Conservation (phyloP, 2,329 filamentous ascomycete species). For the Talaromyces sp. region DNA sequence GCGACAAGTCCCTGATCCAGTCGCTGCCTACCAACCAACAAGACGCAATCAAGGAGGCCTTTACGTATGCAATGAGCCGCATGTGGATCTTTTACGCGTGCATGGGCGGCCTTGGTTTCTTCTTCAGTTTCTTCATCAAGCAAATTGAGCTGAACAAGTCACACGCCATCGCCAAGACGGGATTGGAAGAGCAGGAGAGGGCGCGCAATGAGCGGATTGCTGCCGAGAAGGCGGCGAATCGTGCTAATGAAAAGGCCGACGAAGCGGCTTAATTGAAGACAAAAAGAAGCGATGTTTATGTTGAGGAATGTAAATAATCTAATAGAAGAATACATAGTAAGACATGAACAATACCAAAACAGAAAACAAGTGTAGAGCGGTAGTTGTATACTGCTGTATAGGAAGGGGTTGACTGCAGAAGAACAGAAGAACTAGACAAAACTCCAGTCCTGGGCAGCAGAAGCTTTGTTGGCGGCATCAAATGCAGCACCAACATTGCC, state of each 20-base stretch:
- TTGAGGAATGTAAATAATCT: background rate
- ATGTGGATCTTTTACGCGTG: slow-evolving; percentile 48
- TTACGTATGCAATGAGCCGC: slow-evolving; percentile 39
- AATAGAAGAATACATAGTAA: background rate
- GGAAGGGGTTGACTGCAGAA: too few relatives aligned
- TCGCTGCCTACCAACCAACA: slow-evolving; percentile 28
- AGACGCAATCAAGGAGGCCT: slow-evolving; percentile 33
- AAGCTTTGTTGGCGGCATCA: too few relatives aligned
- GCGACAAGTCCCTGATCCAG: slow-evolving; percentile 28
- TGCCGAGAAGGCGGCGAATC: slow-evolving; percentile 15
- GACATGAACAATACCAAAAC: background rate
- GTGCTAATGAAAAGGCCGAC: background rate
- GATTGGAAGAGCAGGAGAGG: slow-evolving; percentile 39
- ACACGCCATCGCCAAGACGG: slow-evolving; percentile 41
- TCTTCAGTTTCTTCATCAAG: slow-evolving; percentile 35
- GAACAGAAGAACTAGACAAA: background rate
- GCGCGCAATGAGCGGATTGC: slow-evolving; percentile 31
- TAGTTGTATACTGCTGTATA: too few relatives aligned
- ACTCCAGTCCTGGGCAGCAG: too few relatives aligned
- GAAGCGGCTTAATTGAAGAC: background rate
- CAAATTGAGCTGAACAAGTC: slow-evolving; percentile 33
- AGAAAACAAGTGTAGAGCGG: too few relatives aligned
- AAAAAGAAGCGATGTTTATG: background rate
- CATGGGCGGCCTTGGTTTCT: slow-evolving; percentile 28
- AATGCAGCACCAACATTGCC: too few relatives aligned